phyloP scores from a whole-genome alignment of 495 filamentous ascomycete species.

The Tuber brumale region DNA sequence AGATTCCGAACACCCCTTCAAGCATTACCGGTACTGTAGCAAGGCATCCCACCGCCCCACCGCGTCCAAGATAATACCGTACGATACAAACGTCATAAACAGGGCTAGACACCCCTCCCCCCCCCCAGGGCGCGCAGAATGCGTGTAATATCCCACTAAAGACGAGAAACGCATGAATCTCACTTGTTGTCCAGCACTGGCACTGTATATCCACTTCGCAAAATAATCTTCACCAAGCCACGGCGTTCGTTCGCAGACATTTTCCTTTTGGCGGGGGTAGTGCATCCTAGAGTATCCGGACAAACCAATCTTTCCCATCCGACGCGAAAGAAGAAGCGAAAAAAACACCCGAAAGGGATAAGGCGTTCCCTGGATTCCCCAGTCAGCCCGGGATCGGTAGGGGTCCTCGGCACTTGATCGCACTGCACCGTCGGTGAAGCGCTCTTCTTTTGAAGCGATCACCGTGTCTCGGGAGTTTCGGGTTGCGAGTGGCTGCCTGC shows the following conservation, averaged over 20 bases:
- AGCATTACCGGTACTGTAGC: not conserved
- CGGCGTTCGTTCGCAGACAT: not conserved
- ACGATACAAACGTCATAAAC: not conserved
- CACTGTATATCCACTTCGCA: not conserved
- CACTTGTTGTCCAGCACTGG: not conserved
- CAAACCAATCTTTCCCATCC: not conserved
- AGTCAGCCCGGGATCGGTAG: not conserved
- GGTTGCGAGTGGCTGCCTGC: not conserved
- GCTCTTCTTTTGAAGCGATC: not conserved
- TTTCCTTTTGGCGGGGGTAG: not conserved
- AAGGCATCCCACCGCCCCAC: not conserved
- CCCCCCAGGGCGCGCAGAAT: not conserved
- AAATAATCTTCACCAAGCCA: not conserved
- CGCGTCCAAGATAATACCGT: not conserved
- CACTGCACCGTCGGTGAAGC: not conserved
- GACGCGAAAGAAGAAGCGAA: not conserved
- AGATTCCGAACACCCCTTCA: not conserved
- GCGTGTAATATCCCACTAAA: not conserved
- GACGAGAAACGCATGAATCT: not conserved
- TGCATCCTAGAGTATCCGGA: not conserved
- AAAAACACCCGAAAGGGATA: not conserved
- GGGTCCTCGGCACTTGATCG: not conserved
- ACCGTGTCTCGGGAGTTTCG: slow-evolving; percentile 1
- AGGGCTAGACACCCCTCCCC: not conserved
- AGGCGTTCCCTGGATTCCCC: not conserved